phyloP scores from a whole-genome alignment of 352 stramenopile genomes.

The Pythium biforme region DNA sequence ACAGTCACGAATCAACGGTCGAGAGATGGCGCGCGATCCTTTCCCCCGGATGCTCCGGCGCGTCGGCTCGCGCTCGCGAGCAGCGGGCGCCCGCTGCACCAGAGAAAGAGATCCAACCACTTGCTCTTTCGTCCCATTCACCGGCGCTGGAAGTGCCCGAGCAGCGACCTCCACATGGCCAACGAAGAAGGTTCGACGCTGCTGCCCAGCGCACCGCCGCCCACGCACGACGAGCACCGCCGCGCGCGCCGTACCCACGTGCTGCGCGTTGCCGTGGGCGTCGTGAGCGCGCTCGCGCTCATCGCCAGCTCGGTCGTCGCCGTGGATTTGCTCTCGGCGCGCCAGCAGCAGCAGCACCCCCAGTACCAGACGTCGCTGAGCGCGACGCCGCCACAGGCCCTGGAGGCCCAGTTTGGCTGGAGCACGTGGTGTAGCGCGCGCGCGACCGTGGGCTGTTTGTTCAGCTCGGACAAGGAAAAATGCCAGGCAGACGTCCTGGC shows the following conservation, averaged over 20 bases:
- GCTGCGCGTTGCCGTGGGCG: conserved; percentile 15
- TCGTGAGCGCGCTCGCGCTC: conserved; percentile 21
- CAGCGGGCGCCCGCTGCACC: too few relatives aligned
- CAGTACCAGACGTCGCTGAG: conserved; percentile 6
- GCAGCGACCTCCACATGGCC: background rate
- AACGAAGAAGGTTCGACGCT: conserved; percentile 14
- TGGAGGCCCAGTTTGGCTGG: conserved; percentile 33
- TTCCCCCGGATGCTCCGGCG: background rate
- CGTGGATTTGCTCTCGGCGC: conserved; percentile 23
- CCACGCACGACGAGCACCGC: background rate
- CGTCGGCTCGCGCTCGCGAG: too few relatives aligned
- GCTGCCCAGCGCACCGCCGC: conserved; percentile 9
- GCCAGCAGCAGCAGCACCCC: conserved; percentile 5
- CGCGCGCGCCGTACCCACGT: conserved; percentile 7
- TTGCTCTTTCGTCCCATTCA: background rate
- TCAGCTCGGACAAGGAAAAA: conserved; percentile 29
- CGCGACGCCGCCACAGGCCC: background rate
- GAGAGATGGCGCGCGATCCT: conserved; percentile 4
- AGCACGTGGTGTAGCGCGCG: conserved; percentile 28
- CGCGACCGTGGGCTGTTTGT: conserved; percentile 25
- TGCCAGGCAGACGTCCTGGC: conserved; percentile 32
- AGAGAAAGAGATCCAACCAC: background rate
- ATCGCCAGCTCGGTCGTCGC: conserved; percentile 28
- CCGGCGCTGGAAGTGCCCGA: background rate
- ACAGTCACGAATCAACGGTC: conserved; percentile 17